Percentiles rank a stretch among this genome's conserved stretches.
These are phyloP conservation scores for Sisymbrium irio DNA, from an alignment of 345 rosid genomes.

Conservation along the genomic window DNA sequence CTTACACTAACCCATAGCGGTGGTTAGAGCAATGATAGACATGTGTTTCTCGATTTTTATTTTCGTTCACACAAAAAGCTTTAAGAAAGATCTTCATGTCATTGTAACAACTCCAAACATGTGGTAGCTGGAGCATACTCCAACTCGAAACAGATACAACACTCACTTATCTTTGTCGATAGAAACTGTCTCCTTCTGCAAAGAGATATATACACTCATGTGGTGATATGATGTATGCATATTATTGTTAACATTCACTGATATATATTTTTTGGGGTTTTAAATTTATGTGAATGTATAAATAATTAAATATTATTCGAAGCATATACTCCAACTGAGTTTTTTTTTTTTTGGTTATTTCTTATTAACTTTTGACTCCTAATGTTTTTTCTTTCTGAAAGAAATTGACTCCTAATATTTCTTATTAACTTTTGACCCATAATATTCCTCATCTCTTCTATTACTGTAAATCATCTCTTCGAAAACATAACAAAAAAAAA, in stretches of 20 bases:
- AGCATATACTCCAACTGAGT: too few species aligned
- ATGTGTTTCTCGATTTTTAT: background rate
- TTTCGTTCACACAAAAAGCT: background rate
- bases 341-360: too few species aligned
- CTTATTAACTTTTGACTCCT: too few species aligned
- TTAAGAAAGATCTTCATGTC: background rate
- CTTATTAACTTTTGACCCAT: too few species aligned
- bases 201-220: background rate
- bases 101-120: background rate
- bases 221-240: background rate
- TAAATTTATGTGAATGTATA: too few species aligned
- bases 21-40: background rate
- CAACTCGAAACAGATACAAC: background rate
- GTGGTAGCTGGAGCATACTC: background rate
- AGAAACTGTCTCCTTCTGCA: background rate
- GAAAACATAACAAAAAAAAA: too few species aligned
- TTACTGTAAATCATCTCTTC: too few species aligned
- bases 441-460: too few species aligned
- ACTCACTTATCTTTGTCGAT: background rate
- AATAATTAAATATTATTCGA: too few species aligned
- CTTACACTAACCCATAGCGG: background rate
- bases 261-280: too few species aligned
- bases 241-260: background rate
- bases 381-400: too few species aligned
- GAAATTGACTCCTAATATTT: too few species aligned